Percentiles rank a stretch among this genome's conserved stretches.
phyloP scores from a whole-genome alignment of 2,329 filamentous ascomycete genomes.

The Botryotinia calthae region DNA sequence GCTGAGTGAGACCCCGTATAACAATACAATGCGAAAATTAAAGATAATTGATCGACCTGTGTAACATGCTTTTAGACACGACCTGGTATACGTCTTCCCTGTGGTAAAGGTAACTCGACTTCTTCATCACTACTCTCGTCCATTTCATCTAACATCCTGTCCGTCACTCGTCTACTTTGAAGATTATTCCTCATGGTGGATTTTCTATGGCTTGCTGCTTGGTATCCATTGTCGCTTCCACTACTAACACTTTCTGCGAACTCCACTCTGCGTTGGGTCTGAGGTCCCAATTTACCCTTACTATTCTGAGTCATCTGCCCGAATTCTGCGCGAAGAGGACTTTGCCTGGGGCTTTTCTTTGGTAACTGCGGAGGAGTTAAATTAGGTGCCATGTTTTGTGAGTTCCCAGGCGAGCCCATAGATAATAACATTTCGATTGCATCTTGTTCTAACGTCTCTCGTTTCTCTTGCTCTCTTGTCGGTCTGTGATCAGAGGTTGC shows the following conservation, averaged over 20 bases:
- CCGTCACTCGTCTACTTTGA: conserved; percentile 31
- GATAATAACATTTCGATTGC: conserved; percentile 78
- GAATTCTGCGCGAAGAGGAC: conserved; percentile 38
- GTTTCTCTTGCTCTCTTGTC: conserved; percentile 57
- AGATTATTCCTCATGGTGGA: conserved; percentile 22
- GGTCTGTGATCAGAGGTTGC: conserved; percentile 66
- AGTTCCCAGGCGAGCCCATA: conserved; percentile 77
- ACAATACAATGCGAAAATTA: not conserved
- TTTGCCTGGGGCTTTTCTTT: conserved; percentile 35
- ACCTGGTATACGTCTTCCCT: conserved; percentile 31
- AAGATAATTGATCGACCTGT: not conserved
- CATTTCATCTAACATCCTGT: conserved; percentile 39
- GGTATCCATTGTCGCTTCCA: conserved; percentile 11
- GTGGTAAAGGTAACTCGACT: conserved; percentile 36
- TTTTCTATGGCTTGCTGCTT: not conserved
- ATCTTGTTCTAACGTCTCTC: conserved; percentile 53
- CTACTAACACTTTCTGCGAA: conserved; percentile 27
- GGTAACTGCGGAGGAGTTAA: conserved; percentile 45
- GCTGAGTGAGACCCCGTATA: not conserved
- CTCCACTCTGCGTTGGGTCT: conserved; percentile 28
- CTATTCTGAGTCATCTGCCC: conserved; percentile 26
- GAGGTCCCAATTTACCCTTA: conserved; percentile 29
- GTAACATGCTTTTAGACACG: conserved; percentile 19
- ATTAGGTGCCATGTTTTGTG: conserved; percentile 57
- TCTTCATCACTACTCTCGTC: conserved; percentile 40